phyloP scores from a whole-genome alignment of 208 protist species.

The Acanthamoeba healyi region DNA sequence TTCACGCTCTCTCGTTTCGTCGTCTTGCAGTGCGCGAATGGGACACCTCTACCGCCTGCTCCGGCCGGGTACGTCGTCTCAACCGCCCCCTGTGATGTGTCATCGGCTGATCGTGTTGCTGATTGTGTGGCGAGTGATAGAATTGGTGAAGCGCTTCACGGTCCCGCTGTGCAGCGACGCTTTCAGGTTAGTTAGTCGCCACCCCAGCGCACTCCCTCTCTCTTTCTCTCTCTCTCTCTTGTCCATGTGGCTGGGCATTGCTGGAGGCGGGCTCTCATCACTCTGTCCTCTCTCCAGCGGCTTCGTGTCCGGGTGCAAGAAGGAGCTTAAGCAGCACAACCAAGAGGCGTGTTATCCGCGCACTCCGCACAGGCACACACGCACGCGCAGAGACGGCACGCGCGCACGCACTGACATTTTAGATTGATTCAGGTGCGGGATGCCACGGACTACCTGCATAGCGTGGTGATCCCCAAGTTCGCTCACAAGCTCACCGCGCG shows the following conservation, averaged over 20 bases:
- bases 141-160: conserved; percentile 1
- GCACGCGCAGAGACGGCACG: background rate
- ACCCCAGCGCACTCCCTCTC: background rate
- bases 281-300: background rate
- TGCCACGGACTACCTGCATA: background rate
- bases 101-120: background rate
- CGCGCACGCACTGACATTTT: background rate
- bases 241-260: background rate
- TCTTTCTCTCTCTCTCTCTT: background rate
- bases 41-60: conserved; percentile 54
- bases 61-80: background rate
- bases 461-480: background rate
- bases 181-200: conserved; percentile 21
- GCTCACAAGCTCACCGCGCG: background rate
- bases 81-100: background rate
- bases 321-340: conserved; percentile 6
- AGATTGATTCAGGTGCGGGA: background rate
- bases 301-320: background rate
- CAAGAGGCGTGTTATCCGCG: background rate
- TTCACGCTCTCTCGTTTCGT: background rate
- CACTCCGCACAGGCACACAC: background rate
- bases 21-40: background rate
- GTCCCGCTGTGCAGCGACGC: conserved; percentile 50
- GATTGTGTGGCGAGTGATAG: background rate
- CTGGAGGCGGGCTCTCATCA: no score